A percentile compares a stretch with the other conserved stretches of the same genome.
Evolutionary conservation across 345 rosid species (phyloP).

Genomic region (Pelargonium nanum): DNA sequence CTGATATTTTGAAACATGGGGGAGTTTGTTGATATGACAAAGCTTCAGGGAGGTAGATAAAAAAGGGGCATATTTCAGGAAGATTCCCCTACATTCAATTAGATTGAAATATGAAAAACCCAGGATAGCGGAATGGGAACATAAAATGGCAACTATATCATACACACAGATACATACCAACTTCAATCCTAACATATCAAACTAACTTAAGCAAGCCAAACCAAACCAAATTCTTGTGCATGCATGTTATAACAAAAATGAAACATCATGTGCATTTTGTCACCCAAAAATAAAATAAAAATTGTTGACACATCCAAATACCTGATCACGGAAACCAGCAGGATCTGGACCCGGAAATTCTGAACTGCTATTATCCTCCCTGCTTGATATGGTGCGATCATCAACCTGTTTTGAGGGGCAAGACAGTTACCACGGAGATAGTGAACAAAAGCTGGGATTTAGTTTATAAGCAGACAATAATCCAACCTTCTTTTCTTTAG

Average conservation of each 20-base stretch:
- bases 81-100: too few species aligned
- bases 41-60: too few species aligned
- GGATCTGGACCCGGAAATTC: conserved; percentile 68
- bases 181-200: too few species aligned
- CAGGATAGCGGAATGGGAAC: too few species aligned
- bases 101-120: too few species aligned
- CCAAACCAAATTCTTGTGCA: too few species aligned
- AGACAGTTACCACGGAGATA: conserved; percentile 14
- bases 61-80: too few species aligned
- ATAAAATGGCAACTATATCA: too few species aligned
- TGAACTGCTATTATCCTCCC: conserved; percentile 44
- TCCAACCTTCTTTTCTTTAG: conserved; percentile 68
- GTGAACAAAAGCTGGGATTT: not conserved
- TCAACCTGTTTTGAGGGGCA: conserved; percentile 31
- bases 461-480: conserved; percentile 3
- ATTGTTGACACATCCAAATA: conserved; percentile 15
- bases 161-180: too few species aligned
- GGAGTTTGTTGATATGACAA: too few species aligned
- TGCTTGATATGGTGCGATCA: conserved; percentile 23
- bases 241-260: not conserved
- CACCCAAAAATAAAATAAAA: conserved; percentile 1
- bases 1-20: too few species aligned
- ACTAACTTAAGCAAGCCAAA: too few species aligned
- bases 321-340: conserved; percentile 73
- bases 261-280: not conserved